Base-by-base conservation (phyloP, 805 yeast species). In the Torulaspora gathmanii region DNA sequence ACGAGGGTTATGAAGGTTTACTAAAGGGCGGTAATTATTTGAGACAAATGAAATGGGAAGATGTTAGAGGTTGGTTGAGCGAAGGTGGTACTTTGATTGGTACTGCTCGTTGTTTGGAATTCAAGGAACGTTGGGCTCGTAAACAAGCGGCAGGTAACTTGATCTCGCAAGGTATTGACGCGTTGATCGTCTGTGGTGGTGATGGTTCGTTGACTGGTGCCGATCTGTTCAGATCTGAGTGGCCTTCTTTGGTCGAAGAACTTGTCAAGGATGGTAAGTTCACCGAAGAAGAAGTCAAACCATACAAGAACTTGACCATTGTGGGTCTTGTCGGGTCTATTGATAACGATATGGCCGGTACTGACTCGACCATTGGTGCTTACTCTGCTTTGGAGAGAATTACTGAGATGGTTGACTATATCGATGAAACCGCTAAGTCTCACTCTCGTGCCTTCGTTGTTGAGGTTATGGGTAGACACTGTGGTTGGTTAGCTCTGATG, bases 181-280 rank as follows among this genome's bases (percentile, higher is more conserved):
- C 96, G 1, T 74, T 93, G 48, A 82, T 93, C 50, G 97, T 93
- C 12, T 87, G 96, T 70, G 99, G 99, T 60, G 99, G 99, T 71
- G 99, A 93, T 67, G 99, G 99, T 41, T 90, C 98, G 1, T 74
- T 93, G 51, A 93, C 99, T 1, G 99, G 99, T 60, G 99, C 99
- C 11, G 98, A 93, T 66, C 70, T 85, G 53, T 89, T 93, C 74
- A 80, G 99, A 64, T 67, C 79, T 26, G 99, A 93, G 67, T 93
- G 99, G 99, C 96, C 97, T 2, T 75, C 84, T 6, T 75, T 93
- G 54, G 75, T 93, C 29, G 70, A 75, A 44, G 97, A 93, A 61
- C 76, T 93, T 46, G 74, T 74, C 20, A 63, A 67, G 2, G 75
- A 69, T 4, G 78, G 78, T 8, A 72, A 72, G 44, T 72, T 91